Conservation (phyloP, 2,329 filamentous ascomycete species). For the Cladosporium sp. region DNA sequence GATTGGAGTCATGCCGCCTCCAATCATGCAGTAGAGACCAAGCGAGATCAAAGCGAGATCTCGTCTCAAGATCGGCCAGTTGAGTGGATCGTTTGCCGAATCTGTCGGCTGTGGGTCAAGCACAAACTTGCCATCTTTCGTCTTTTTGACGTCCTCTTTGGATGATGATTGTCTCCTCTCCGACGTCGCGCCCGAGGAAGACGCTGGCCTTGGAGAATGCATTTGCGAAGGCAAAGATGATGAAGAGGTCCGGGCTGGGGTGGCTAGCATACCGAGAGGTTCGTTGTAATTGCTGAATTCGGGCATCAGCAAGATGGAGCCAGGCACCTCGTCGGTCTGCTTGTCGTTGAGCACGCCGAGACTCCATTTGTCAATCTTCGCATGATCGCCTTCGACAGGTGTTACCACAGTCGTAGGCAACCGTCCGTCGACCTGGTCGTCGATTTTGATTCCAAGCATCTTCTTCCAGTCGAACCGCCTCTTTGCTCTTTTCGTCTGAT, state of each 20-base stretch:
- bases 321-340: slow-evolving; percentile 79
- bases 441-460: neutral
- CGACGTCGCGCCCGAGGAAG: slow-evolving; percentile 15
- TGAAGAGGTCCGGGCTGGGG: slow-evolving; percentile 57
- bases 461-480: neutral
- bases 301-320: slow-evolving; percentile 58
- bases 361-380: slow-evolving; percentile 43
- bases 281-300: slow-evolving; percentile 55
- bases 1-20: slow-evolving; percentile 86
- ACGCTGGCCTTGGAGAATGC: neutral
- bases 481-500: neutral
- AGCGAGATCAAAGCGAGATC: slow-evolving; percentile 76
- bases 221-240: slow-evolving; percentile 46
- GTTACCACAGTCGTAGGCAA: neutral
- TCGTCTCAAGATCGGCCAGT: slow-evolving; percentile 80
- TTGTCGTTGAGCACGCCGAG: slow-evolving; percentile 81
- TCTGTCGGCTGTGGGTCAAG: slow-evolving; percentile 90
- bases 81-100: slow-evolving; percentile 82
- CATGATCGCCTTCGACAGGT: neutral
- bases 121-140: slow-evolving; percentile 76
- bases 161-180: slow-evolving; percentile 13
- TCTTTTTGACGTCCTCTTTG: slow-evolving; percentile 62
- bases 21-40: slow-evolving; percentile 88
- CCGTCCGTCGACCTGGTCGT: neutral
- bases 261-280: slow-evolving; percentile 56